phyloP scores from a whole-genome alignment of 2,329 filamentous ascomycete species.

The Hypoxylon sp. region DNA sequence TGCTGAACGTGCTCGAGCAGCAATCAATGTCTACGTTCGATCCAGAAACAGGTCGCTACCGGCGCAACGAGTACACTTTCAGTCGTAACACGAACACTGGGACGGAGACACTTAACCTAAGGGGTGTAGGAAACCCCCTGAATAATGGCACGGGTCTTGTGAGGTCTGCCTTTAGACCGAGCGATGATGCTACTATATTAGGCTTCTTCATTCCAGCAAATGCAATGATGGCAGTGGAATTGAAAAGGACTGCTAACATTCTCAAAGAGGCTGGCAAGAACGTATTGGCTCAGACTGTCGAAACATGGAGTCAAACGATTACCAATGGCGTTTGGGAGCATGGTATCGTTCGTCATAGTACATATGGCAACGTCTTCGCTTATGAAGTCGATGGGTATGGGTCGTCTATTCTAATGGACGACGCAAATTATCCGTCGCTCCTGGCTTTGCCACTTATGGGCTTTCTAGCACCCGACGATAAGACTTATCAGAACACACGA shows the following conservation, averaged over 20 bases:
- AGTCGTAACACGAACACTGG: constrained; percentile 83
- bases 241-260: constrained; percentile 79
- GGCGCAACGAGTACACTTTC: constrained; percentile 88
- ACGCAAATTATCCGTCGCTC: constrained; percentile 88
- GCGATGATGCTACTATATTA: constrained; percentile 93
- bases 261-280: constrained; percentile 73
- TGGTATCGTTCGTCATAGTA: constrained; percentile 81
- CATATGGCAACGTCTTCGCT: constrained; percentile 84
- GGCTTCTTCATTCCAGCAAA: constrained; percentile 97
- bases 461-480: constrained; percentile 75
- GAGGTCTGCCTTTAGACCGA: constrained; percentile 92
- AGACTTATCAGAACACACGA: constrained; percentile 89
- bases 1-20: constrained; percentile 81
- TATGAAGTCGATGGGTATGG: constrained; percentile 92
- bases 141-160: constrained; percentile 87
- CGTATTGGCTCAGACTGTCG: constrained; percentile 68
- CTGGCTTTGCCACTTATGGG: constrained; percentile 84
- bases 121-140: constrained; percentile 91
- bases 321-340: constrained; percentile 86
- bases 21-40: constrained; percentile 89
- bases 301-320: constrained; percentile 73
- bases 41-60: constrained; percentile 72
- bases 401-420: constrained; percentile 87
- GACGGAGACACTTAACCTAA: constrained; percentile 89
- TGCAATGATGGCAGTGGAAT: constrained; percentile 93